Evolutionary conservation across 176 grass and related monocot genomes (phyloP), one percentile per base, ranked within the genome.

Genomic region (Oryza glaberrima): DNA sequence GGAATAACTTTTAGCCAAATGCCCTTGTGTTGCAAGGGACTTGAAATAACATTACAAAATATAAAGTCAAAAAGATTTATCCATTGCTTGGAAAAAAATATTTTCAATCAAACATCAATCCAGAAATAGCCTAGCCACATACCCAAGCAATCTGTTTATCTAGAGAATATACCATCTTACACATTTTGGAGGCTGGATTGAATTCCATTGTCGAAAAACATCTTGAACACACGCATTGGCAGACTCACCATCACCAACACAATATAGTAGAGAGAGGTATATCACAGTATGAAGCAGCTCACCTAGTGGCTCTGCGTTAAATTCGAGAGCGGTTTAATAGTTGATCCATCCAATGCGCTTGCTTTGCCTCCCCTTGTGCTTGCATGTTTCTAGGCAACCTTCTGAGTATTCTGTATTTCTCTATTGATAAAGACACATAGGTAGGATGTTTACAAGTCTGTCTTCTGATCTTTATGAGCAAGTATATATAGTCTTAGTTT

Each of bases 301-400:
- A 73, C n/a, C n/a, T 32, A 72, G 43, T 65, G 22, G 80, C 20
- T 51, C 11, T 78, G 69, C 73, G 35, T 70, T 64, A 58, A 64
- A 67, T 72, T 44, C 15, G 5, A 66, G 32, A 77, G 77, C 70
- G 51, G 23, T 72, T 71, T 71, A 32, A 32, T 32, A 67, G 3
- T 67, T 45, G 54, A 65, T 70, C 80, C 11, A 22, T 83, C 65
- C 73, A 22, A 72, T 65, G 16, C 43, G 65, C 66, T 54, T 46
- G n/a, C 25, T 66, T 81, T 30, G 26, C 52, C 71, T 43, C 41
- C 41, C 49, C 34, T 65, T 67, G 32, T 88, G 34, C 17, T 45
- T 72, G 32, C 26, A 81, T 45, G 4, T 28, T 82, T 61, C 51
- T 48, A 10, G 9, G 6, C 16, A 72, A 56, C 47, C 54, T 75